phyloP scores from a whole-genome alignment of 768 basidiomycete species.

The Strobilomyces confusus region DNA sequence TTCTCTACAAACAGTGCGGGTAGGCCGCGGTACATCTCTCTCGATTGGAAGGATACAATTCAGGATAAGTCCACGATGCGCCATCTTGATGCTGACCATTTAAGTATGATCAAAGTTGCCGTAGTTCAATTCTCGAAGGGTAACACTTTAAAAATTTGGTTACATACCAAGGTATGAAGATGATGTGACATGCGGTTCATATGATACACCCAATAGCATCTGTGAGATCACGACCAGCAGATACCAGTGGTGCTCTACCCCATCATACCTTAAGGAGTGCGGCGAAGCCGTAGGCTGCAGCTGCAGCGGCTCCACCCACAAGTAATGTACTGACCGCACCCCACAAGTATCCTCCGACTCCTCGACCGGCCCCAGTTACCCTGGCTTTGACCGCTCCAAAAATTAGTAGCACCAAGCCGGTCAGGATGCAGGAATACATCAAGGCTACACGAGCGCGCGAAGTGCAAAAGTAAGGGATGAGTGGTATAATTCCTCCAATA shows the following conservation, averaged over 20 bases:
- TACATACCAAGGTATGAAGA: background rate
- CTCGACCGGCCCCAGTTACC: constrained; percentile 75
- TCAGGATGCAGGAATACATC: constrained; percentile 73
- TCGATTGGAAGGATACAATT: too few relatives aligned
- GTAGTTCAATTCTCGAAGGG: background rate
- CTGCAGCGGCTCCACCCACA: constrained; percentile 90
- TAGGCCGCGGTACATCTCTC: too few relatives aligned
- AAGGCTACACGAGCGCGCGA: constrained; percentile 61
- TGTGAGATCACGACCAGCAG: background rate
- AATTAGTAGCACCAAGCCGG: constrained; percentile 78
- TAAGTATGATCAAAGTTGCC: background rate
- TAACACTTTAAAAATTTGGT: background rate
- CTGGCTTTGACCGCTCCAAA: constrained; percentile 92
- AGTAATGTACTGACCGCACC: constrained; percentile 83
- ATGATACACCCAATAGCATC: background rate
- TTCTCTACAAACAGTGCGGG: too few relatives aligned
- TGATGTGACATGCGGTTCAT: background rate
- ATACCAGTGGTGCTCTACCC: background rate
- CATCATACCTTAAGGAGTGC: constrained; percentile 39
- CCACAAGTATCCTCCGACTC: constrained; percentile 69
- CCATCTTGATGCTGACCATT: background rate
- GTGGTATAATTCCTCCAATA: constrained; percentile 87
- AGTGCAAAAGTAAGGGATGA: constrained; percentile 91
- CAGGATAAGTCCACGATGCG: too few relatives aligned
- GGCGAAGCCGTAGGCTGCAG: constrained; percentile 61